Evolutionary conservation across 768 basidiomycete species (phyloP).

Genomic region (Mycena capillaripes): DNA sequence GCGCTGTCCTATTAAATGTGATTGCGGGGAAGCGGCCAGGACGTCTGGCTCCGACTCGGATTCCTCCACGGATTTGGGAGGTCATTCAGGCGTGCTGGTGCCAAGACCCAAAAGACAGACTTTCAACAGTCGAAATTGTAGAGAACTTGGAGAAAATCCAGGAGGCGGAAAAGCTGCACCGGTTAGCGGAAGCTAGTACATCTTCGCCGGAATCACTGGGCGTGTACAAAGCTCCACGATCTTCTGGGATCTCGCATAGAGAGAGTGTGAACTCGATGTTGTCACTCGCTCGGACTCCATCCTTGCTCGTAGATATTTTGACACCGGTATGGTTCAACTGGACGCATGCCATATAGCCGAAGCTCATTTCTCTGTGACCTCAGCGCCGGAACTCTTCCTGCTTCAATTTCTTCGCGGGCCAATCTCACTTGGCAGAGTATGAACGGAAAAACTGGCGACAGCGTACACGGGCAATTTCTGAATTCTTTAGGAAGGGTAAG

Average conservation of each 20-base stretch:
- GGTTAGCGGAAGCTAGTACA: background rate
- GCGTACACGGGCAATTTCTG: background rate
- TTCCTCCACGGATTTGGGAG: slow-evolving; percentile 18
- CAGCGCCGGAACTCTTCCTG: background rate
- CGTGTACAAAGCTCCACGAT: slow-evolving; percentile 21
- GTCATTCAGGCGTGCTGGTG: slow-evolving; percentile 31
- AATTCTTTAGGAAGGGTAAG: slow-evolving; percentile 2
- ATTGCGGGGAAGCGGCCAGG: slow-evolving; percentile 1
- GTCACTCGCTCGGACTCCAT: slow-evolving; percentile 14
- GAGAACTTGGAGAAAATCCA: slow-evolving; percentile 9
- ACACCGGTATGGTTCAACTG: slow-evolving; percentile 20
- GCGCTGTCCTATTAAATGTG: background rate
- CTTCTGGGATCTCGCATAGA: background rate
- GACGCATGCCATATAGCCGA: too few species aligned
- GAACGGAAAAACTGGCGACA: slow-evolving; percentile 7
- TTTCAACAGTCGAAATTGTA: slow-evolving; percentile 8
- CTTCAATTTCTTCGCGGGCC: background rate
- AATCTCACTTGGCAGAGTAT: background rate
- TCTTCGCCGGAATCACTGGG: background rate
- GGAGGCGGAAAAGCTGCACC: background rate
- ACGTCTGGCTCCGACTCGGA: background rate
- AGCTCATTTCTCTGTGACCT: too few species aligned
- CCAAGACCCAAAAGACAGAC: slow-evolving; percentile 17
- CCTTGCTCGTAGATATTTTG: slow-evolving; percentile 1
- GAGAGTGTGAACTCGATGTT: background rate